A percentile compares a stretch with the other conserved stretches of the same genome.
These are phyloP conservation scores for Aspergillus floridensis DNA, from an alignment of 2,329 filamentous ascomycete species.

Conservation along the genomic window DNA sequence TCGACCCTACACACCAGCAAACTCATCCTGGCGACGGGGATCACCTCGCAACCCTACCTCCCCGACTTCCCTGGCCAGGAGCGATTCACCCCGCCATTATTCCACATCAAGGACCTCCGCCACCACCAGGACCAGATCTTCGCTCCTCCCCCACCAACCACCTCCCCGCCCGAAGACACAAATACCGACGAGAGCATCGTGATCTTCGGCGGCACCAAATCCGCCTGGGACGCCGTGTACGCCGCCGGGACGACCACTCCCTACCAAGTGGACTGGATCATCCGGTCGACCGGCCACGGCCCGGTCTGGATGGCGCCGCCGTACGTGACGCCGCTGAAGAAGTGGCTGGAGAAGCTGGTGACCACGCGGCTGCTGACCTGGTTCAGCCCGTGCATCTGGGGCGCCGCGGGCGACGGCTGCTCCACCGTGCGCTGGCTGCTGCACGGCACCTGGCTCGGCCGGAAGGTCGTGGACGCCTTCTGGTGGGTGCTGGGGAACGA, in stretches of 20 bases:
- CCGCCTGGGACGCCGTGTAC: slow-evolving; percentile 63
- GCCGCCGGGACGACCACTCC: slow-evolving; percentile 54
- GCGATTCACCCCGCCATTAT: slow-evolving; percentile 52
- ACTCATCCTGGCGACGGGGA: slow-evolving; percentile 61
- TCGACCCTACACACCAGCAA: slow-evolving; percentile 39
- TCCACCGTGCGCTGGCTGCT: slow-evolving; percentile 44
- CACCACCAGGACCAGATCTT: slow-evolving; percentile 30
- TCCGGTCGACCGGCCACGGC: slow-evolving; percentile 42
- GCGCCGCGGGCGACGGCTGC: slow-evolving; percentile 57
- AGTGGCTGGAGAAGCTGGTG: slow-evolving; percentile 66
- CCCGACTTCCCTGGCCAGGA: slow-evolving; percentile 52
- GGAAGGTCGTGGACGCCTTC: slow-evolving; percentile 51
- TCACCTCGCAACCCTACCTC: slow-evolving; percentile 58
- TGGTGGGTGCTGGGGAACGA: slow-evolving; percentile 54
- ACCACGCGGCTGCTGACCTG: slow-evolving; percentile 67
- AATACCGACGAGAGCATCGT: slow-evolving; percentile 32
- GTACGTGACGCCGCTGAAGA: slow-evolving; percentile 66
- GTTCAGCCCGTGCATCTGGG: slow-evolving; percentile 75
- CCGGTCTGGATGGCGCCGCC: slow-evolving; percentile 43
- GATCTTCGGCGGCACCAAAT: slow-evolving; percentile 62
- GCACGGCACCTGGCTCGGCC: slow-evolving; percentile 53
- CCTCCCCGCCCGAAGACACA: too few relatives aligned
- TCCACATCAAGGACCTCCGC: slow-evolving; percentile 58
- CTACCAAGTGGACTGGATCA: slow-evolving; percentile 43
- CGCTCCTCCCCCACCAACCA: slow-evolving; percentile 19